phyloP scores from a whole-genome alignment of 1,284 basidiomycete species.

The Cerioporus squamosus region DNA sequence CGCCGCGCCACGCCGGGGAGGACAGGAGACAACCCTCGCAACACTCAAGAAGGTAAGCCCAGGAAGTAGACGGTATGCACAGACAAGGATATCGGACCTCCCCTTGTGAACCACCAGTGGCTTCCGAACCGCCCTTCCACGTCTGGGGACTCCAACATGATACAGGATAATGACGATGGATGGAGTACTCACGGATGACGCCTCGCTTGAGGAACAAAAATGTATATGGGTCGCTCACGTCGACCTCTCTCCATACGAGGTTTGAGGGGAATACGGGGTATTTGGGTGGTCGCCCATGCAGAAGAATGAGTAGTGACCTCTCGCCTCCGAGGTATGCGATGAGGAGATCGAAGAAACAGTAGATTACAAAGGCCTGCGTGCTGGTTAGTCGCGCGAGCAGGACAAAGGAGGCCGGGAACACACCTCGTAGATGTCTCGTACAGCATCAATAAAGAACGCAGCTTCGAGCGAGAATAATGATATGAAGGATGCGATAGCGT shows the following conservation, averaged over 20 bases:
- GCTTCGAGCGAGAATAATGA: slow-evolving; percentile 94
- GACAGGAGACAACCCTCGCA: background rate
- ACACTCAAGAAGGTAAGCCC: background rate
- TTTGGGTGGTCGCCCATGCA: slow-evolving; percentile 90
- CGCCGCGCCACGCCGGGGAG: background rate
- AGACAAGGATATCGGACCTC: background rate
- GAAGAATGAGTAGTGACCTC: slow-evolving; percentile 86
- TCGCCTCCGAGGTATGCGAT: slow-evolving; percentile 93
- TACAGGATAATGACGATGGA: too few species aligned
- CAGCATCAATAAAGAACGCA: slow-evolving; percentile 94
- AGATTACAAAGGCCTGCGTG: slow-evolving; percentile 92
- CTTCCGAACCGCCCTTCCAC: too few species aligned
- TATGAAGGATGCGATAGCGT: slow-evolving; percentile 90
- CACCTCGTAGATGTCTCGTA: slow-evolving; percentile 97
- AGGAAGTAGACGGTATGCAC: too few species aligned
- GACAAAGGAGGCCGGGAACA: slow-evolving; percentile 21
- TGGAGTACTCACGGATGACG: slow-evolving; percentile 77
- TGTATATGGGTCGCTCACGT: slow-evolving; percentile 92
- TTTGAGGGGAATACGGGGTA: slow-evolving; percentile 86
- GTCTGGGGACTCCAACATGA: too few species aligned
- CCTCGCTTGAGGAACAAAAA: slow-evolving; percentile 95
- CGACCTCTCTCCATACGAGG: slow-evolving; percentile 78
- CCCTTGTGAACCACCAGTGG: background rate
- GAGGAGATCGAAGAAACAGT: slow-evolving; percentile 87
- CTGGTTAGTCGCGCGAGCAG: background rate